phyloP scores from a whole-genome alignment of 345 rosid species.

The Brassica rapa region DNA sequence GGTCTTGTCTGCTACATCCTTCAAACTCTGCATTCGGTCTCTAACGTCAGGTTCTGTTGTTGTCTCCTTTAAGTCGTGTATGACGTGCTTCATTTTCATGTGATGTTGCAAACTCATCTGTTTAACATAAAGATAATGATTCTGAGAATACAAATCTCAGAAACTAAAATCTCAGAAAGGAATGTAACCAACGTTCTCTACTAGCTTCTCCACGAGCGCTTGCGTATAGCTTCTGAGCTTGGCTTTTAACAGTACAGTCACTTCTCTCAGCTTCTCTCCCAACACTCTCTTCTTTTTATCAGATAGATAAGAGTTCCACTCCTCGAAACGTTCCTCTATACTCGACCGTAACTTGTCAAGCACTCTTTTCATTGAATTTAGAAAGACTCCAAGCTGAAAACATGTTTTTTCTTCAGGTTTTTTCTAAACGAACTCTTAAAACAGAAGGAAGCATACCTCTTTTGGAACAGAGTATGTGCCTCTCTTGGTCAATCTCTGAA shows the following conservation, averaged over 20 bases:
- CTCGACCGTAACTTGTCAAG: constrained; percentile 60
- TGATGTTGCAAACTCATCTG: constrained; percentile 66
- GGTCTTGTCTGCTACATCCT: constrained; percentile 59
- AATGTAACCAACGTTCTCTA: constrained; percentile 65
- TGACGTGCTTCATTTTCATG: constrained; percentile 74
- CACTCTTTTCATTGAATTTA: constrained; percentile 85
- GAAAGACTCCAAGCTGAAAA: constrained; percentile 71
- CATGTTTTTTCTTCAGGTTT: background rate
- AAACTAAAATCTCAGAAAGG: background rate
- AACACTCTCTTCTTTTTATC: constrained; percentile 52
- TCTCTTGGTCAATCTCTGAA: constrained; percentile 61
- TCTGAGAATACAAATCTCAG: constrained; percentile 1
- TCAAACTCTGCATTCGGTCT: constrained; percentile 69
- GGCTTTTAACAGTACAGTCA: constrained; percentile 74
- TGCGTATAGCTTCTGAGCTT: constrained; percentile 68
- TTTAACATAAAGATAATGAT: constrained; percentile 5
- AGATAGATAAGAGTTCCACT: constrained; percentile 68
- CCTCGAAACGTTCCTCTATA: constrained; percentile 60
- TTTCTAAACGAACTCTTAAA: background rate
- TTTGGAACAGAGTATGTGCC: too few species aligned
- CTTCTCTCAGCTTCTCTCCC: constrained; percentile 74
- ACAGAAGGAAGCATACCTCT: too few species aligned
- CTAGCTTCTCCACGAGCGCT: constrained; percentile 78
- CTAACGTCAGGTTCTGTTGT: constrained; percentile 65
- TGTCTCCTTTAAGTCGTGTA: constrained; percentile 67